Evolutionary conservation across 2,329 filamentous ascomycete species (phyloP).

Genomic region (Botrytis sinoallii): DNA sequence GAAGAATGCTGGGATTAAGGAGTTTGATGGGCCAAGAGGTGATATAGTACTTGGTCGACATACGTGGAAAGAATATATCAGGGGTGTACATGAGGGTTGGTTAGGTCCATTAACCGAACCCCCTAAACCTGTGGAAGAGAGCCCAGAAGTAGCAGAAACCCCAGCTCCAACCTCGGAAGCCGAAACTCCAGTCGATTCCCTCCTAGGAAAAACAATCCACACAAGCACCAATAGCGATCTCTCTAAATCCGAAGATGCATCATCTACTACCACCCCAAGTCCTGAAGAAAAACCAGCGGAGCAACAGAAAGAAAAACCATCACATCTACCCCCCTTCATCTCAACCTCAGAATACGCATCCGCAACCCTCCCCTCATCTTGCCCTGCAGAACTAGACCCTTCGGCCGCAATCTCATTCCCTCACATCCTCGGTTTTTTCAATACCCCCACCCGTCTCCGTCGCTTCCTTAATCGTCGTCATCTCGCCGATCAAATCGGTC

Average conservation of each 20-base stretch:
- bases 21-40: conserved; percentile 72
- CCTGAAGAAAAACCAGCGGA: conserved; percentile 36
- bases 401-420: conserved; percentile 73
- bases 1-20: conserved; percentile 61
- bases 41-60: conserved; percentile 88
- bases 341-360: conserved; percentile 66
- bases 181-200: conserved; percentile 28
- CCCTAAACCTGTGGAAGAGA: conserved; percentile 37
- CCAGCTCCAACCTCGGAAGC: conserved; percentile 2
- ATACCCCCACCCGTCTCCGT: conserved; percentile 81
- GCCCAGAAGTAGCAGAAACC: conserved; percentile 13
- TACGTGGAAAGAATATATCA: conserved; percentile 95
- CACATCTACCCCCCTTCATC: conserved; percentile 72
- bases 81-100: conserved; percentile 95
- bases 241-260: conserved; percentile 19
- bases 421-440: conserved; percentile 87
- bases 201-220: conserved; percentile 31
- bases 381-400: conserved; percentile 71
- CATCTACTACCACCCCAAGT: conserved; percentile 16
- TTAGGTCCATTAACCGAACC: conserved; percentile 76
- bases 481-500: conserved; percentile 84
- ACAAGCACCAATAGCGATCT: conserved; percentile 33
- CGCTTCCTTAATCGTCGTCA: conserved; percentile 82
- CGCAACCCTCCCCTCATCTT: conserved; percentile 59
- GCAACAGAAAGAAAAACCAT: conserved; percentile 55